Evolutionary conservation across 169 alveolate species (phyloP).

Genomic region (Cryptosporidium baileyi): DNA sequence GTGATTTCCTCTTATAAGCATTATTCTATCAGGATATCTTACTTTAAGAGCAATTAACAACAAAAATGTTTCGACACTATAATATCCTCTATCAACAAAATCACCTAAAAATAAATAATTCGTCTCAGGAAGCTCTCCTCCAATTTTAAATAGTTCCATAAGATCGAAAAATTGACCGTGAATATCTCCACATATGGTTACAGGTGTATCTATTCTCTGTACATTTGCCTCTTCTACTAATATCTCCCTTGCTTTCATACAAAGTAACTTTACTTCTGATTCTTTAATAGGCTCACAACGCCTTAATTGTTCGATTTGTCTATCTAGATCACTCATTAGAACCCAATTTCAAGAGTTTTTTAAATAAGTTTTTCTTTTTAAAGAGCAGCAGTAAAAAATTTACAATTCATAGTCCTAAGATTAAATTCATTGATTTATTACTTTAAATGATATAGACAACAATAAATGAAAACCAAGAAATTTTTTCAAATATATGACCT

Average conservation of each 20-base stretch:
- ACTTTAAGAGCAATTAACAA: slow-evolving; percentile 94
- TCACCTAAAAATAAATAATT: slow-evolving; percentile 98
- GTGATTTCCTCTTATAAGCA: slow-evolving; percentile 98
- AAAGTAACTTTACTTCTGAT: slow-evolving; percentile 92
- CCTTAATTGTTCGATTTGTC: slow-evolving; percentile 90
- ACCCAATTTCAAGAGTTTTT: background rate
- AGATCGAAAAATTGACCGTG: slow-evolving; percentile 97
- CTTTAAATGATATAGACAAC: background rate
- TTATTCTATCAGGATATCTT: slow-evolving; percentile 95
- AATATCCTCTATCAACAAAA: slow-evolving; percentile 99
- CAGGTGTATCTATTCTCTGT: slow-evolving; percentile 96
- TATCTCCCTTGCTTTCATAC: slow-evolving; percentile 96
- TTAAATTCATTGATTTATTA: background rate
- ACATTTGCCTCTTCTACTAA: slow-evolving; percentile 96
- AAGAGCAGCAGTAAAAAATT: background rate
- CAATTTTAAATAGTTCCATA: slow-evolving; percentile 91
- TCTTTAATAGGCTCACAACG: slow-evolving; percentile 94
- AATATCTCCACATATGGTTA: slow-evolving; percentile 97
- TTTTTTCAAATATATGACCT: background rate
- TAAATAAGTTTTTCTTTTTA: background rate
- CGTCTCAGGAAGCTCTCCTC: slow-evolving; percentile 88
- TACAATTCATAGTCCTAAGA: background rate
- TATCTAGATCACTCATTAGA: slow-evolving; percentile 84
- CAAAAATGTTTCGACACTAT: slow-evolving; percentile 98
- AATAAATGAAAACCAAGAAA: background rate